These are phyloP conservation scores for Ammopiptanthus mongolicus DNA, from an alignment of 306 rosid species.

Conservation along the genomic window DNA sequence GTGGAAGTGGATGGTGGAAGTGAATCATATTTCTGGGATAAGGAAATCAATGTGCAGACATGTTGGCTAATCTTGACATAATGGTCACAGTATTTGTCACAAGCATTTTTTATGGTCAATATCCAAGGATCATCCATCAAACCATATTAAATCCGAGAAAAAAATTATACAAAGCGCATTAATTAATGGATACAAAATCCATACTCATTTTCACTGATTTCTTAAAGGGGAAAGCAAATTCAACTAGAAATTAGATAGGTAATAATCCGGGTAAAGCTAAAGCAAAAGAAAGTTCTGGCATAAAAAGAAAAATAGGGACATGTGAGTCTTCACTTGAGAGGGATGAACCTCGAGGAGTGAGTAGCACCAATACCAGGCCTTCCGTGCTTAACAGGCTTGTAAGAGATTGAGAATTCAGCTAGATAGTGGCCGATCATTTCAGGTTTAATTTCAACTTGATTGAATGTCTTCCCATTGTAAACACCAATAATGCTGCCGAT, in stretches of 20 bases:
- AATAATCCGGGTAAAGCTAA: not conserved
- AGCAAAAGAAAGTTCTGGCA: not conserved
- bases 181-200: not conserved
- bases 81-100: not conserved
- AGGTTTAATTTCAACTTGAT: slow-evolving; percentile 37
- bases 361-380: slow-evolving; percentile 45
- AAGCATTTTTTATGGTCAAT: not conserved
- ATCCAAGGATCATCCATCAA: not conserved
- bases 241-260: not conserved
- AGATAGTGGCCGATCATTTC: slow-evolving; percentile 38
- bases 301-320: not conserved
- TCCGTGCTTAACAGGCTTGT: slow-evolving; percentile 35
- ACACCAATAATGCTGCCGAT: slow-evolving; percentile 26
- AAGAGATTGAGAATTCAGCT: slow-evolving; percentile 34
- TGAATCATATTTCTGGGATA: no score
- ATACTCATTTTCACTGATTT: not conserved
- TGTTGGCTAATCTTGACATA: no score
- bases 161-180: not conserved
- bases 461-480: slow-evolving; percentile 33
- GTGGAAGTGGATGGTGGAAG: no score
- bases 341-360: slow-evolving; percentile 36
- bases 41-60: no score
- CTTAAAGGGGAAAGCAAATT: not conserved
- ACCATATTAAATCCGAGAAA: not conserved
- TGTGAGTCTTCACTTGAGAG: slow-evolving; percentile 26